Conservation (phyloP, 2,329 filamentous ascomycete species). For the Paecilomyces niveus region DNA sequence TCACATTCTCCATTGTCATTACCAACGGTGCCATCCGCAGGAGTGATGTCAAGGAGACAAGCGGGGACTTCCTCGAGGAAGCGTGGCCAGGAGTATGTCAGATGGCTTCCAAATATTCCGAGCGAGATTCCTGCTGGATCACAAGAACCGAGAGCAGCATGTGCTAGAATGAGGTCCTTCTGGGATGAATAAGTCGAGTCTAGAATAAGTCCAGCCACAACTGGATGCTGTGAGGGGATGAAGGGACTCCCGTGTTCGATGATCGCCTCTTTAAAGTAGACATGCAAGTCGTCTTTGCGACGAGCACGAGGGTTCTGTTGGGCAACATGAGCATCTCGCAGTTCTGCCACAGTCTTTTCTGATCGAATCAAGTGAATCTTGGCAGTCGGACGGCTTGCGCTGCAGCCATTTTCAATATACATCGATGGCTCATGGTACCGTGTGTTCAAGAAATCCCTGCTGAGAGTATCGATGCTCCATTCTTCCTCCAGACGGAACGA, state of each 20-base stretch:
- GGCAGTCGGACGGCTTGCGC: constrained; percentile 2
- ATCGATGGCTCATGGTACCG: neutral
- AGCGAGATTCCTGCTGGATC: constrained; percentile 11
- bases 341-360: constrained; percentile 11
- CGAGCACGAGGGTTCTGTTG: constrained; percentile 11
- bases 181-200: constrained; percentile 12
- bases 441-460: neutral
- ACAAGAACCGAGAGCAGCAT: constrained; percentile 14
- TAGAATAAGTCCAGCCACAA: constrained; percentile 14
- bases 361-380: constrained; percentile 13
- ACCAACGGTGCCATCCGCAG: constrained; percentile 32
- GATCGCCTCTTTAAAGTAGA: constrained; percentile 11
- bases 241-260: constrained; percentile 8
- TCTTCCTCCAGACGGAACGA: constrained; percentile 17
- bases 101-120: constrained; percentile 16
- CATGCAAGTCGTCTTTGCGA: constrained; percentile 8
- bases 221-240: constrained; percentile 6
- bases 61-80: constrained; percentile 15
- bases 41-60: constrained; percentile 24
- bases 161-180: constrained; percentile 11
- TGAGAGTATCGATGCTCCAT: constrained; percentile 9
- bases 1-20: constrained; percentile 39
- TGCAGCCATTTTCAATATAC: neutral
- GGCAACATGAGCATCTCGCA: constrained; percentile 11
- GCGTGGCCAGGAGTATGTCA: constrained; percentile 16